Evolutionary conservation across 495 filamentous ascomycete species (phyloP).

Genomic region (Venustampulla echinocandica): DNA sequence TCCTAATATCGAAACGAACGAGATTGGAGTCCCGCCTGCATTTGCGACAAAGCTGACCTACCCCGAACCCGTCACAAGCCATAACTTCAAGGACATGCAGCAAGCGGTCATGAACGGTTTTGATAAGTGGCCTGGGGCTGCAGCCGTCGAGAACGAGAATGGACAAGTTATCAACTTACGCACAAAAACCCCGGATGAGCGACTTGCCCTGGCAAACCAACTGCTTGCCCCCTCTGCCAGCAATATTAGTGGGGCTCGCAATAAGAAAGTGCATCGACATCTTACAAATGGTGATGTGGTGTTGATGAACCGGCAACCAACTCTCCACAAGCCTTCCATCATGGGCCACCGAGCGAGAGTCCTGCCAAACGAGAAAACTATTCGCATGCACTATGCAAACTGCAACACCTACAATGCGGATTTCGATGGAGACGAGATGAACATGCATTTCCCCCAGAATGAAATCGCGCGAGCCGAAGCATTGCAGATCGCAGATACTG

Average conservation of each 20-base stretch:
- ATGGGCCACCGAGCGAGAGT: conserved; percentile 96
- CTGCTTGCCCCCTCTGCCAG: conserved; percentile 80
- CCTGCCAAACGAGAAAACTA: conserved; percentile 86
- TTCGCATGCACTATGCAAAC: conserved; percentile 99
- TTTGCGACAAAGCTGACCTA: conserved; percentile 96
- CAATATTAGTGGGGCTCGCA: conserved; percentile 63
- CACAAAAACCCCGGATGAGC: conserved; percentile 76
- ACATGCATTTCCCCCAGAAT: conserved; percentile 99
- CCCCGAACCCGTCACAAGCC: conserved; percentile 91
- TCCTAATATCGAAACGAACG: conserved; percentile 96
- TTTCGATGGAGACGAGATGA: conserved; percentile 99
- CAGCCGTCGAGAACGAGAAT: conserved; percentile 90
- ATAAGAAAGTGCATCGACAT: conserved; percentile 97
- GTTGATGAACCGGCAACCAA: conserved; percentile 99
- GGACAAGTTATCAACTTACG: conserved; percentile 84
- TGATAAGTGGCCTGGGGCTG: conserved; percentile 88
- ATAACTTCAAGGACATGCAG: conserved; percentile 93
- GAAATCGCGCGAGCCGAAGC: conserved; percentile 90
- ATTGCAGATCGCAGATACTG: conserved; percentile 84
- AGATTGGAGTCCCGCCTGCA: conserved; percentile 94
- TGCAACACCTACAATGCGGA: conserved; percentile 99
- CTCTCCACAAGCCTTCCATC: conserved; percentile 98
- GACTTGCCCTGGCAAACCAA: conserved; percentile 80
- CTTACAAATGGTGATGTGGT: conserved; percentile 94
- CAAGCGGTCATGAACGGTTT: conserved; percentile 93